Evolutionary conservation across 1,284 basidiomycete genomes (phyloP).

Genomic region (Ustilago hordei): DNA sequence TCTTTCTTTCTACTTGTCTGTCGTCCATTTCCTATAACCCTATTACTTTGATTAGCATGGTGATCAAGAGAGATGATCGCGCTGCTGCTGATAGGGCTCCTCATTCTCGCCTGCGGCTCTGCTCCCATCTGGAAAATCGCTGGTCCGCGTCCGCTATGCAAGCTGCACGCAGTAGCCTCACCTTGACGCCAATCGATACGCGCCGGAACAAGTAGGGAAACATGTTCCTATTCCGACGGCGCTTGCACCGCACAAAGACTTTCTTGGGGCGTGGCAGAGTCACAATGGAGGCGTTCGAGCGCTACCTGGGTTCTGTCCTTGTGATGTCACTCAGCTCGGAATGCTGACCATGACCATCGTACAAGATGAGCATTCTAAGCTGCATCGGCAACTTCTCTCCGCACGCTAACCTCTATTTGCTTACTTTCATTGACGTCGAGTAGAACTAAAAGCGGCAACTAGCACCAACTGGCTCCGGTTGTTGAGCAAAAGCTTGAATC

Average conservation of each 20-base stretch:
- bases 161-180: neutral
- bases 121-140: neutral
- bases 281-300: too few species aligned
- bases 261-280: too few species aligned
- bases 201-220: neutral
- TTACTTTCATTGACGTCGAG: too few species aligned
- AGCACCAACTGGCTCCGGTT: too few species aligned
- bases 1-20: neutral
- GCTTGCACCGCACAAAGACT: neutral
- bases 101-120: neutral
- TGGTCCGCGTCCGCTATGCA: neutral
- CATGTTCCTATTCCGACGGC: neutral
- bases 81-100: neutral
- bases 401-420: too few species aligned
- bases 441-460: too few species aligned
- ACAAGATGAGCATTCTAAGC: too few species aligned
- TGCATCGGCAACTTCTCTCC: too few species aligned
- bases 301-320: too few species aligned
- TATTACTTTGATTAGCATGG: neutral
- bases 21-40: neutral
- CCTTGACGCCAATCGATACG: neutral
- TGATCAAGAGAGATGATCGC: neutral
- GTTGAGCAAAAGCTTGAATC: too few species aligned
- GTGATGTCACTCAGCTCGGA: too few species aligned
- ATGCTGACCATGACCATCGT: too few species aligned